Evolutionary conservation across 1,284 basidiomycete species (phyloP).

Genomic region (Xerocomus nothofagi): DNA sequence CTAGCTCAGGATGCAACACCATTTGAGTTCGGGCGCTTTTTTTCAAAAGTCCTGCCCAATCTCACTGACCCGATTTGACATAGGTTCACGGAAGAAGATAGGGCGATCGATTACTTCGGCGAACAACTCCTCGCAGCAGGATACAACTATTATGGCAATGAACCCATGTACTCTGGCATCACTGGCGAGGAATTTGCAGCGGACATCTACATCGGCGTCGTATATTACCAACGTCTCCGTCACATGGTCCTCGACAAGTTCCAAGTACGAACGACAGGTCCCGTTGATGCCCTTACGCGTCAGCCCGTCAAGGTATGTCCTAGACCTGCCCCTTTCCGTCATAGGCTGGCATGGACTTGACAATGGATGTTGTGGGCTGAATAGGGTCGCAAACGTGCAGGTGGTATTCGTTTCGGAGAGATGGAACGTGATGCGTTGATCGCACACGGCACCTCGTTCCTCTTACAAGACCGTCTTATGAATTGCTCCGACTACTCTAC

Average conservation of each 20-base stretch:
- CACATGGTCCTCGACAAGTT: constrained; percentile 99
- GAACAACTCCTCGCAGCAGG: constrained; percentile 92
- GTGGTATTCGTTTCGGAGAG: constrained; percentile 99
- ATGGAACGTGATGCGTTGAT: constrained; percentile 99
- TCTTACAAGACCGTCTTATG: constrained; percentile 98
- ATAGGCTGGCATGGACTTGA: background rate
- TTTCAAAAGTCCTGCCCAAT: background rate
- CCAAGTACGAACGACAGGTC: constrained; percentile 98
- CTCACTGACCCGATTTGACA: constrained; percentile 13
- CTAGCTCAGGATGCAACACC: constrained; percentile 98
- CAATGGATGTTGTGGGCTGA: constrained; percentile 6
- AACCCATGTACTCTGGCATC: constrained; percentile 99
- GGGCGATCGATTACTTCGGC: constrained; percentile 96
- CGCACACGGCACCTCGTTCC: constrained; percentile 97
- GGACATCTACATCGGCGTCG: constrained; percentile 97
- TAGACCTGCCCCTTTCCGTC: background rate
- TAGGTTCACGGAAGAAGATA: constrained; percentile 95
- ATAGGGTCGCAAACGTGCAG: constrained; percentile 95
- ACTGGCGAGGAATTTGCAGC: constrained; percentile 98
- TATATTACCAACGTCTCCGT: constrained; percentile 97
- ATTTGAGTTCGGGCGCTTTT: constrained; percentile 69
- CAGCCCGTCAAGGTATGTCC: constrained; percentile 93
- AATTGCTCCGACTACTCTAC: constrained; percentile 99
- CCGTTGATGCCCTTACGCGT: constrained; percentile 92
- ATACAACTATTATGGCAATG: constrained; percentile 99